Evolutionary conservation across 768 basidiomycete species (phyloP).

Genomic region (Hygrocybe coccinea): DNA sequence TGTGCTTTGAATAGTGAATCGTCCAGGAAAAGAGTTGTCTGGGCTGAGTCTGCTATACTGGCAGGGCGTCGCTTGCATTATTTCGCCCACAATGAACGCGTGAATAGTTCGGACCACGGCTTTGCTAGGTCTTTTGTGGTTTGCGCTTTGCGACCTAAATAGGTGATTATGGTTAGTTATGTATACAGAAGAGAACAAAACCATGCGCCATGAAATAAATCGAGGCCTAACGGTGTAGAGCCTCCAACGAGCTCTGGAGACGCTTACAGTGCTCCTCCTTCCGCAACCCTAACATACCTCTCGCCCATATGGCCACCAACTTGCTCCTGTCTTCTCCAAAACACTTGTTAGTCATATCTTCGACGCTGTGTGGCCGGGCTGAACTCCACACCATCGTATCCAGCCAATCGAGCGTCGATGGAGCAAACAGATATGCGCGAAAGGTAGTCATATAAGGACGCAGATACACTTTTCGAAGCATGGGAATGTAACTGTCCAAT

Average conservation of each 20-base stretch:
- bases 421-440: conserved; percentile 57
- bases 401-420: conserved; percentile 61
- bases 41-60: conserved; percentile 30
- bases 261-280: conserved; percentile 60
- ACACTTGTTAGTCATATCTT: conserved; percentile 62
- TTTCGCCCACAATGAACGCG: conserved; percentile 6
- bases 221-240: too few relatives aligned
- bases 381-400: conserved; percentile 89
- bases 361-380: conserved; percentile 75
- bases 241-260: not conserved
- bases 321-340: conserved; percentile 44
- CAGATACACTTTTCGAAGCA: conserved; percentile 41
- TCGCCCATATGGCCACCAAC: conserved; percentile 71
- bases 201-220: too few relatives aligned
- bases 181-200: too few relatives aligned
- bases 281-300: conserved; percentile 70
- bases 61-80: conserved; percentile 8
- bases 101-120: conserved; percentile 45
- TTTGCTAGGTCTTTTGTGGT: conserved; percentile 73
- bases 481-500: conserved; percentile 11
- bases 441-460: conserved; percentile 67
- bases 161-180: not conserved
- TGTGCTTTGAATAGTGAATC: conserved; percentile 53
- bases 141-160: conserved; percentile 38
- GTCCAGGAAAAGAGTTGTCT: conserved; percentile 46